Percentiles rank a stretch among this genome's conserved stretches.
These are phyloP conservation scores for Castanospermum australe DNA, from an alignment of 306 rosid species.

Conservation along the genomic window DNA sequence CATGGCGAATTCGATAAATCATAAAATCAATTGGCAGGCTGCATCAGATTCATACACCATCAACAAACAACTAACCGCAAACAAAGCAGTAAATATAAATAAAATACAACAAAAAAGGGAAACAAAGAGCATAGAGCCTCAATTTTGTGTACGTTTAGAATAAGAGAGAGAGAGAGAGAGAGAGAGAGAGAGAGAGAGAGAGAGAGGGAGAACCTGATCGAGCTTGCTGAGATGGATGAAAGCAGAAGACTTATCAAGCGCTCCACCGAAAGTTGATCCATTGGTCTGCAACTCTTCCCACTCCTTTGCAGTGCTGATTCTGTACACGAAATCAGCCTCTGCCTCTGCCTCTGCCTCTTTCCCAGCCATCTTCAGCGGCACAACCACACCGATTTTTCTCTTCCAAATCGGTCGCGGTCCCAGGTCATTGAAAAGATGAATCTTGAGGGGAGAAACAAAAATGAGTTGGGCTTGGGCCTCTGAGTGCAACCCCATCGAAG, in stretches of 20 bases:
- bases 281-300: constrained; percentile 65
- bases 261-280: constrained; percentile 58
- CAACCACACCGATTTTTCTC: neutral
- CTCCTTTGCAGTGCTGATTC: constrained; percentile 61
- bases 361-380: constrained; percentile 30
- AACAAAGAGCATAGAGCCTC: neutral
- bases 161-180: no score
- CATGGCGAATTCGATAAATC: neutral
- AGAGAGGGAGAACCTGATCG: constrained; percentile 57
- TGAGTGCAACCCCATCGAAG: neutral
- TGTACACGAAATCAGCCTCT: constrained; percentile 59
- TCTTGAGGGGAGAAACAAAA: no score
- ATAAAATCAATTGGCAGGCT: neutral
- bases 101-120: neutral
- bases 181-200: no score
- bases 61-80: no score
- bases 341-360: no score
- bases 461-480: neutral
- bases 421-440: no score
- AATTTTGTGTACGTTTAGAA: no score
- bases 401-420: neutral
- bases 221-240: constrained; percentile 89
- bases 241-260: constrained; percentile 62
- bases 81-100: no score
- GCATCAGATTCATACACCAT: no score